Conservation (phyloP, 176 grass and related monocot species). For the Luzula sylvatica region DNA sequence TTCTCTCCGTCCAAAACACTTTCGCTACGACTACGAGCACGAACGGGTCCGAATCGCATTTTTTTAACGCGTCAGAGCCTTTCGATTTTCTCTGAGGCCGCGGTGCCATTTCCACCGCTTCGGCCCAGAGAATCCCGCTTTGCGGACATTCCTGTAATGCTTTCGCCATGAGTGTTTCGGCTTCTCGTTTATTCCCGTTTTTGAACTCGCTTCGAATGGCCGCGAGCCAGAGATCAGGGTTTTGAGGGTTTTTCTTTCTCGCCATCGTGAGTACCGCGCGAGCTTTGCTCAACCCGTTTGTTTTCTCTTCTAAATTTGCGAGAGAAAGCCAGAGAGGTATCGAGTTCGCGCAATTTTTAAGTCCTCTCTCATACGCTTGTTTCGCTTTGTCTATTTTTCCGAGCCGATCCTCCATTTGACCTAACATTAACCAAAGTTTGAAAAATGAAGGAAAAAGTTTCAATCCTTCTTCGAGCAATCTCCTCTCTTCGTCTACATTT, state of each 20-base stretch:
- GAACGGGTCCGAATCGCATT: constrained; percentile 66
- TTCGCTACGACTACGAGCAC: constrained; percentile 77
- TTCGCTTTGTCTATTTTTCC: constrained; percentile 43
- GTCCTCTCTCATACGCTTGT: constrained; percentile 67
- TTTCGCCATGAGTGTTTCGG: constrained; percentile 69
- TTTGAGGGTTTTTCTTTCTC: constrained; percentile 76
- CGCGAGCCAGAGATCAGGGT: constrained; percentile 86
- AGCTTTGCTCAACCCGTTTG: constrained; percentile 73
- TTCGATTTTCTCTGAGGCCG: constrained; percentile 68
- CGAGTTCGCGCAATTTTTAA: constrained; percentile 58
- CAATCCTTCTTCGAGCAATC: constrained; percentile 76
- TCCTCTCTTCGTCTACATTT: constrained; percentile 63
- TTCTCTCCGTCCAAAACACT: constrained; percentile 82
- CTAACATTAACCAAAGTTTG: constrained; percentile 94
- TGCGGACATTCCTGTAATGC: constrained; percentile 81
- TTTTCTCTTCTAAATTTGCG: constrained; percentile 70
- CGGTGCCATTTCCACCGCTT: constrained; percentile 74
- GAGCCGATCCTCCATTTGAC: constrained; percentile 80
- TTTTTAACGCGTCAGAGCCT: constrained; percentile 68
- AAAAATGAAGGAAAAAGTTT: constrained; percentile 74
- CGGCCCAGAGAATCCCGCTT: constrained; percentile 87
- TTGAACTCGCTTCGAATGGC: constrained; percentile 66
- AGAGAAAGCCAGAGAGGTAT: constrained; percentile 80
- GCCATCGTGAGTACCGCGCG: constrained; percentile 82
- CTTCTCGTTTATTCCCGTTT: constrained; percentile 79